phyloP scores from a whole-genome alignment of 164 flowering plant genomes.

The Umbilicus rupestris region DNA sequence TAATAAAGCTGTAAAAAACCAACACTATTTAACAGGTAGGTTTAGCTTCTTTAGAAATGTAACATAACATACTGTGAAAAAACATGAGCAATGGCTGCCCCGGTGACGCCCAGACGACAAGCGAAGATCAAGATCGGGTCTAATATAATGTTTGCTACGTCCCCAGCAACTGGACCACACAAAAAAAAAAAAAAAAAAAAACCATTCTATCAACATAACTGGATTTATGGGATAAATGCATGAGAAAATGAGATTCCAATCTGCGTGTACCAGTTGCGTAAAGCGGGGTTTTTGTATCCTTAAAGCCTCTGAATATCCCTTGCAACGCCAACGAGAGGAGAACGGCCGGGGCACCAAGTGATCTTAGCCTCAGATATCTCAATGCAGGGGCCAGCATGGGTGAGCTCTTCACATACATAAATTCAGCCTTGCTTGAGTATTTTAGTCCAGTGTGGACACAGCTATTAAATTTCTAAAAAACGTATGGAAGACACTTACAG shows the following conservation, averaged over 20 bases:
- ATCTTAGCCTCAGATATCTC: conserved; percentile 45
- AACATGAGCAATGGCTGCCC: conserved; percentile 99
- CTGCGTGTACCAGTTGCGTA: conserved; percentile 42
- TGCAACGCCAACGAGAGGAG: conserved; percentile 67
- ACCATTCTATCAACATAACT: not conserved
- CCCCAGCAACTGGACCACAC: conserved; percentile 56
- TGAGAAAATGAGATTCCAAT: not conserved
- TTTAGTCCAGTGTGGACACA: no score
- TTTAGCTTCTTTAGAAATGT: not conserved
- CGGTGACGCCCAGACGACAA: conserved; percentile 57
- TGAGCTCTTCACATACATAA: conserved; percentile 29
- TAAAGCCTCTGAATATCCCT: conserved; percentile 64
- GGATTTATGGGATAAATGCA: not conserved
- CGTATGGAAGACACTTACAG: conserved; percentile 15
- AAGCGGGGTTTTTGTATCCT: conserved; percentile 63
- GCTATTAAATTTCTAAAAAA: not conserved
- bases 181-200: no score
- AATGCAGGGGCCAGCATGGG: conserved; percentile 47
- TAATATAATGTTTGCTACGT: conserved; percentile 55
- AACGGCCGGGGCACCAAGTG: conserved; percentile 71
- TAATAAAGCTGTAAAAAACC: not conserved
- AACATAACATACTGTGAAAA: conserved; percentile 79
- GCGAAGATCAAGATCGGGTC: conserved; percentile 78
- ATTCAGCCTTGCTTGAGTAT: not conserved
- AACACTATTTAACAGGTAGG: not conserved